A percentile compares a stretch with the other conserved stretches of the same genome.
phyloP scores from a whole-genome alignment of 176 grass and related monocot species.

The Aegilops speltoides region DNA sequence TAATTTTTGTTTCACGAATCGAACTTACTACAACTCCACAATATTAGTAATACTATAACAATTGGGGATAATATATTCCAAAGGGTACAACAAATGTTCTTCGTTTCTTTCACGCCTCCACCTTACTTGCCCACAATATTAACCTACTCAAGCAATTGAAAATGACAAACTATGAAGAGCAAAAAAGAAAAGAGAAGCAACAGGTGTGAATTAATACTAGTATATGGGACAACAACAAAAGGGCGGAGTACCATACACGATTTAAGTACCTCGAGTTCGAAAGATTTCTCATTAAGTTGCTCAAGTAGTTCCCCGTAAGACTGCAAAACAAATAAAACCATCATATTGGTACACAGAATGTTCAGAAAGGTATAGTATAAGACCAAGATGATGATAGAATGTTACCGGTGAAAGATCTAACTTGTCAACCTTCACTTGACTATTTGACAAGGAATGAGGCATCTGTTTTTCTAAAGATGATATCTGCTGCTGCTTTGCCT shows the following conservation, averaged over 20 bases:
- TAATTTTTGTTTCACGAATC: not conserved
- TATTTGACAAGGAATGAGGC: slow-evolving; percentile 59
- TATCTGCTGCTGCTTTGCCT: slow-evolving; percentile 78
- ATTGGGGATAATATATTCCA: no score
- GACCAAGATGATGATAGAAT: slow-evolving; percentile 28
- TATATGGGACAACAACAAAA: slow-evolving; percentile 13
- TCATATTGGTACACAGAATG: slow-evolving; percentile 31
- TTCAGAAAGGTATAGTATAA: slow-evolving; percentile 1
- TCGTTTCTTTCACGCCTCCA: not conserved
- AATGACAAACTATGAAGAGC: not conserved
- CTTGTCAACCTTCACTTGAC: slow-evolving; percentile 65
- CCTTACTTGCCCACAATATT: slow-evolving; percentile 12
- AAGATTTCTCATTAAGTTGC: slow-evolving; percentile 92
- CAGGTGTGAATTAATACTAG: not conserved
- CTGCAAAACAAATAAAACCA: slow-evolving; percentile 53
- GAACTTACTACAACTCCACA: not conserved
- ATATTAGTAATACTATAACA: not conserved
- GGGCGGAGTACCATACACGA: not conserved
- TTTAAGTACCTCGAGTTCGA: slow-evolving; percentile 90
- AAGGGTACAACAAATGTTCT: not conserved
- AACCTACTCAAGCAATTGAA: not conserved
- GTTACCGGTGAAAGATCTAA: slow-evolving; percentile 68
- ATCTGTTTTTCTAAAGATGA: slow-evolving; percentile 86
- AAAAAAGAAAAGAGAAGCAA: not conserved
- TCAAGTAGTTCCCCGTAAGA: slow-evolving; percentile 78